Base-by-base conservation (phyloP, 2,329 filamentous ascomycete genomes). In the Ascochyta rabiei region DNA sequence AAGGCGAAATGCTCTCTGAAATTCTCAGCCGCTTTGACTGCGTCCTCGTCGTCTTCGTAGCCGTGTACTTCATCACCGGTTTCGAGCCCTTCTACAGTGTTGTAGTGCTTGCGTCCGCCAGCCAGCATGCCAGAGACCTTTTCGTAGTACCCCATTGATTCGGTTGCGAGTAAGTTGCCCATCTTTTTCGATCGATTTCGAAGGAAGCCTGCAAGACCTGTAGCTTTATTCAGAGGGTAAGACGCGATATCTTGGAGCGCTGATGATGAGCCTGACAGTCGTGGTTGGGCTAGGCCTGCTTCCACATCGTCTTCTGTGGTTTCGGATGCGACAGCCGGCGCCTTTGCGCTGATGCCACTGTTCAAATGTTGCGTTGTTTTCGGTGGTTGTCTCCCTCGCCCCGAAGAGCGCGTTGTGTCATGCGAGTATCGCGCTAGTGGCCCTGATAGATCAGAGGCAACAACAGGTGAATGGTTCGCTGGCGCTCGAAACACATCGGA, bases 41-140 rank as follows among this genome's bases (percentile, higher is more conserved):
- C 77, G 52, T 82, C 79, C 57, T 84, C 79, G 39, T 83, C 81
- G 48, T 85, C 83, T 61, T 86, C 84, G 1, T 78, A 74, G 38
- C 84, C 82, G 33, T 81, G 77, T 2, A 81, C 76, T 49, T 79
- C 78, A 57, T 96, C 90, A 66, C 88, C 89, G 1, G 88, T 84
- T 18, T 76, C 70, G 7, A 84, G 79, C 9, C 87, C 81, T 13
- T 90, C 86, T 19, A 83, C 84, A 18, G 91, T 89, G 44, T 89
- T 87, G 67, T 98, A 99, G 75, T 98, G 93, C 67, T 89, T 92
- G 65, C 89, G 88, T 12, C 91, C 91, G 30, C 95, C 95, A 63
- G 92, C 90, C 86, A 95, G 95, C 90, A 98, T 98, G 33, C 92
- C 93, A 0, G 93, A 96, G 0, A 98, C 93, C 74, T 97, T 98